Percentiles rank a stretch among this genome's conserved stretches.
Evolutionary conservation across 164 flowering plant genomes (phyloP).

Genomic region (Liriodendron chinense): DNA sequence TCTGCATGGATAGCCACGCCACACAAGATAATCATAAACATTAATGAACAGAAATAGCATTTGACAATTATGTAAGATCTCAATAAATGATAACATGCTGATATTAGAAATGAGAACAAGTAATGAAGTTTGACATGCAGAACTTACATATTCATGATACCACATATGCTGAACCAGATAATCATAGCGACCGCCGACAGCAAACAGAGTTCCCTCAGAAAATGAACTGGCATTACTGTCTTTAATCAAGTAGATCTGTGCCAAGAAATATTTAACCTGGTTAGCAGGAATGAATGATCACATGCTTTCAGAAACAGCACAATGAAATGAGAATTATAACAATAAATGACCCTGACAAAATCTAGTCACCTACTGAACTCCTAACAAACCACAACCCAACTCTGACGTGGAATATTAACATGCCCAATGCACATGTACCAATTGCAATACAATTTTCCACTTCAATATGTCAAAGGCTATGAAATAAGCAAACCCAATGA

Average conservation of each 20-base stretch:
- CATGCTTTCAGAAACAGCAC: too few relatives aligned
- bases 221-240: slow-evolving; percentile 54
- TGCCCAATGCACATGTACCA: not conserved
- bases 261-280: slow-evolving; percentile 3
- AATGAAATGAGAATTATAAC: not conserved
- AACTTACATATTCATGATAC: slow-evolving; percentile 58
- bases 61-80: not conserved
- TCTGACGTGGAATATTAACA: too few relatives aligned
- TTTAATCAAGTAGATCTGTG: slow-evolving; percentile 60
- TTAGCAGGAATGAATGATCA: not conserved
- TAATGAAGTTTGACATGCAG: slow-evolving; percentile 8
- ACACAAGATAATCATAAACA: not conserved
- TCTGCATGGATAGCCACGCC: too few relatives aligned
- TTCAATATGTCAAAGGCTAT: not conserved
- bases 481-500: too few relatives aligned
- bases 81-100: not conserved
- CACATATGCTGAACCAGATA: slow-evolving; percentile 66
- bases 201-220: slow-evolving; percentile 65
- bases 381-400: not conserved
- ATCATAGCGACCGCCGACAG: slow-evolving; percentile 93
- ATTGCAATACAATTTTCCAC: not conserved
- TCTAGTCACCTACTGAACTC: not conserved
- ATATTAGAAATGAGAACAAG: slow-evolving; percentile 1
- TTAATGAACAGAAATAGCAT: not conserved
- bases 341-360: not conserved